Percentiles rank a stretch among this genome's conserved stretches.
Evolutionary conservation across 2,329 filamentous ascomycete species (phyloP).

Genomic region (Xylaria sp.): DNA sequence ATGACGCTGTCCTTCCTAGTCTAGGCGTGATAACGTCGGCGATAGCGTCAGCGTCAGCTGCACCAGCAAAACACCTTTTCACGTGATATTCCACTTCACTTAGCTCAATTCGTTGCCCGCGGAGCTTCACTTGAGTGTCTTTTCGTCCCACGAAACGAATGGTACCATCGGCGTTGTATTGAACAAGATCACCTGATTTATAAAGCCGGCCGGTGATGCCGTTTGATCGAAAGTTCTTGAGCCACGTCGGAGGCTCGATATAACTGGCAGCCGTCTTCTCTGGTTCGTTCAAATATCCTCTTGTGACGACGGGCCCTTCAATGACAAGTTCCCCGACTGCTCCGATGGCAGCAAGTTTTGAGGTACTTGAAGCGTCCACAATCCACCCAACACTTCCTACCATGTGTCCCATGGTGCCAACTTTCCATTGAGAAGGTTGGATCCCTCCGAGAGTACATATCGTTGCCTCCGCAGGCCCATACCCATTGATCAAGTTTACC

Average conservation of each 20-base stretch:
- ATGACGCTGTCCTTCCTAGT: background rate
- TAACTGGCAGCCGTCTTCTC: conserved; percentile 45
- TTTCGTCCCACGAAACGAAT: conserved; percentile 30
- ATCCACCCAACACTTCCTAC: conserved; percentile 42
- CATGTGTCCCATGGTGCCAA: conserved; percentile 19
- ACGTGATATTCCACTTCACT: conserved; percentile 27
- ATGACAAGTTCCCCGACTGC: conserved; percentile 47
- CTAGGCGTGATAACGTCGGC: conserved; percentile 11
- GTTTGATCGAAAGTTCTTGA: conserved; percentile 37
- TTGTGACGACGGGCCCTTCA: conserved; percentile 45
- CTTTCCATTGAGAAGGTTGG: conserved; percentile 25
- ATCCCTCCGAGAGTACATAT: background rate
- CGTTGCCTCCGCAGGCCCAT: conserved; percentile 25
- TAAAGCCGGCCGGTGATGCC: conserved; percentile 40
- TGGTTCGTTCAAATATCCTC: conserved; percentile 48
- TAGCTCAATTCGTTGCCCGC: conserved; percentile 29
- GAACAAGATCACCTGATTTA: conserved; percentile 41
- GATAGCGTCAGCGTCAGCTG: conserved; percentile 7
- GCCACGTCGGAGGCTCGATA: conserved; percentile 46
- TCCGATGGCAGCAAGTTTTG: conserved; percentile 43
- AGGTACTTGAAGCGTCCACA: conserved; percentile 43
- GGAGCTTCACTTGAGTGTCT: conserved; percentile 24
- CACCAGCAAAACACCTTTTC: background rate
- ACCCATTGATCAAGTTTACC: conserved; percentile 25
- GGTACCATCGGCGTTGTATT: conserved; percentile 33